Percentiles rank a stretch among this genome's conserved stretches.
Evolutionary conservation across 371 early-diverging fungal species (phyloP).

Genomic region (Dinochytrium kinnereticum): DNA sequence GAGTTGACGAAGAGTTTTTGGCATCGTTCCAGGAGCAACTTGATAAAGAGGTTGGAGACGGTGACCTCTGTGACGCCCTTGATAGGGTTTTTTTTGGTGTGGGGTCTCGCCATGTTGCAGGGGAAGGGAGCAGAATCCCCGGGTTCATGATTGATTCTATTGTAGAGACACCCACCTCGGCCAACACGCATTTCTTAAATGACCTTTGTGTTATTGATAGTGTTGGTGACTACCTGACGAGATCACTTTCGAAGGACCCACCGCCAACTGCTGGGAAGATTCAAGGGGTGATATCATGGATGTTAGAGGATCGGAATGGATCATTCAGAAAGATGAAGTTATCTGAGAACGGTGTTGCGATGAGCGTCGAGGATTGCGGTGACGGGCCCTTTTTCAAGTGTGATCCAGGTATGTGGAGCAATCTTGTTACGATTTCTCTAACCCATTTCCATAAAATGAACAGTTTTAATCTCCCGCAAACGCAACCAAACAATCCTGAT

Average conservation of each 20-base stretch:
- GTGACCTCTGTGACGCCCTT: background rate
- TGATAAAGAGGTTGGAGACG: background rate
- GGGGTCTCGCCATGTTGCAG: background rate
- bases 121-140: background rate
- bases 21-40: background rate
- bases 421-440: background rate
- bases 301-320: background rate
- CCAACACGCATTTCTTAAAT: background rate
- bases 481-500: constrained; percentile 4
- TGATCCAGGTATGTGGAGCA: constrained; percentile 13
- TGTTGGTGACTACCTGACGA: background rate
- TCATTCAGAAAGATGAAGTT: background rate
- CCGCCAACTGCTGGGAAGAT: constrained; percentile 7
- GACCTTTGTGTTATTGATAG: background rate
- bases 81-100: constrained; percentile 15
- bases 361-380: constrained; percentile 4
- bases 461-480: constrained; percentile 9
- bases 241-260: background rate
- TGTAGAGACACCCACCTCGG: background rate
- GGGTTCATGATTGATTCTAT: background rate
- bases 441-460: background rate
- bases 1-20: background rate
- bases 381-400: background rate
- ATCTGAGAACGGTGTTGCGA: constrained; percentile 5
- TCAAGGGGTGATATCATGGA: constrained; percentile 7